phyloP scores from a whole-genome alignment of 345 rosid genomes.

The Acer campestre region DNA sequence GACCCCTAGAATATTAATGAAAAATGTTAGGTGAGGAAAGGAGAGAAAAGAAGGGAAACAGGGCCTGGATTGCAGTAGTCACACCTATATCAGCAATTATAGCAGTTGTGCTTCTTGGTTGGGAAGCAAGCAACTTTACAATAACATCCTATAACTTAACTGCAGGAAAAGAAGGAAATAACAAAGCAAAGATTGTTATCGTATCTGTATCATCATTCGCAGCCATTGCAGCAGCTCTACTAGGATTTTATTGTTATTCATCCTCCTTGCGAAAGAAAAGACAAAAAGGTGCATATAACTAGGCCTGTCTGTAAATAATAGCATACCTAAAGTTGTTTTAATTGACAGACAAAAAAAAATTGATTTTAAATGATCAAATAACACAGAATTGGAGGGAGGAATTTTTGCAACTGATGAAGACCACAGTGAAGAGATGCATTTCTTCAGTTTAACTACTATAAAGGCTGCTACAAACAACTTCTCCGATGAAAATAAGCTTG shows the following conservation, averaged over 20 bases:
- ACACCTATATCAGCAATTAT: too few relatives aligned
- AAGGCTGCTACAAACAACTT: conserved; percentile 44
- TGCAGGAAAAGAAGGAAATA: conserved; percentile 27
- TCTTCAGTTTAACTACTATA: conserved; percentile 27
- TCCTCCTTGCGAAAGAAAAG: conserved; percentile 28
- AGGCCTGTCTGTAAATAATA: background rate
- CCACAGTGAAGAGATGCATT: conserved; percentile 28
- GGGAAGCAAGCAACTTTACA: too few relatives aligned
- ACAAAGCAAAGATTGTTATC: conserved; percentile 22
- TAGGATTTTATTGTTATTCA: conserved; percentile 32
- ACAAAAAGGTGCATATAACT: conserved; percentile 23
- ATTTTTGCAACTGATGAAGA: conserved; percentile 22
- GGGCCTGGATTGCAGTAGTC: too few relatives aligned
- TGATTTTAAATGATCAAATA: conserved; percentile 12
- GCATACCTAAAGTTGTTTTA: background rate
- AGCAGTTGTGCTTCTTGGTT: too few relatives aligned
- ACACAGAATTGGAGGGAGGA: conserved; percentile 1
- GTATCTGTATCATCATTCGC: conserved; percentile 15
- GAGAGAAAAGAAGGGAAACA: too few relatives aligned
- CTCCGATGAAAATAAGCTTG: conserved; percentile 47
- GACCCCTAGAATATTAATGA: too few relatives aligned
- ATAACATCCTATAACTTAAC: background rate
- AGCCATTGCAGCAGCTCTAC: conserved; percentile 21
- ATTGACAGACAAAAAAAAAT: background rate
- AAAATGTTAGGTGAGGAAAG: too few relatives aligned